Percentiles rank a stretch among this genome's conserved stretches.
phyloP scores from a whole-genome alignment of 2,329 filamentous ascomycete genomes.

The Cladophialophora chaetospira region DNA sequence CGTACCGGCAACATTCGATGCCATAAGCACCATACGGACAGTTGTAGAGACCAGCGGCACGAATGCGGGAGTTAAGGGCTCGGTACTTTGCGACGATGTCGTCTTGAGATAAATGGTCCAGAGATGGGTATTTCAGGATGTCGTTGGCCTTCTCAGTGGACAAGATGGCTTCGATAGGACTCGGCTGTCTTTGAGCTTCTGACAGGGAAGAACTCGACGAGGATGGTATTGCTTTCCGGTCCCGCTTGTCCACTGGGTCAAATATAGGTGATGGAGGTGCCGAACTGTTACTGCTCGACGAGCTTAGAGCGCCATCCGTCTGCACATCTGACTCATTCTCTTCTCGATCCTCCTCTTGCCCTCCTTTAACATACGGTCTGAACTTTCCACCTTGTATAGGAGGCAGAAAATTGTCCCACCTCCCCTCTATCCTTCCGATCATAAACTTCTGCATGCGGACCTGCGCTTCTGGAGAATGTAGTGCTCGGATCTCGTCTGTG shows the following conservation, averaged over 20 bases:
- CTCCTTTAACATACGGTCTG: constrained; percentile 39
- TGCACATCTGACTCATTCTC: constrained; percentile 38
- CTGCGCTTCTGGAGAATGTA: constrained; percentile 79
- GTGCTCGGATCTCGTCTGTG: constrained; percentile 85
- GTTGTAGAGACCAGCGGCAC: constrained; percentile 73
- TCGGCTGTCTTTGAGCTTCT: constrained; percentile 39
- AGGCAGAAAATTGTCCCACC: constrained; percentile 84
- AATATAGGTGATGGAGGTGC: constrained; percentile 67
- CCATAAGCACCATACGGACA: constrained; percentile 83
- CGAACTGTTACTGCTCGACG: constrained; percentile 27
- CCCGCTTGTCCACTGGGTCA: constrained; percentile 57
- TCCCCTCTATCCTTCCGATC: constrained; percentile 77
- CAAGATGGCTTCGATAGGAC: constrained; percentile 23
- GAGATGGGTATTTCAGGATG: constrained; percentile 68
- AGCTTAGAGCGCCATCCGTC: constrained; percentile 25
- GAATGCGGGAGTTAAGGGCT: constrained; percentile 70
- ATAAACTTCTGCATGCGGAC: constrained; percentile 77
- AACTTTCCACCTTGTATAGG: constrained; percentile 89
- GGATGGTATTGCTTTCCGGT: constrained; percentile 35
- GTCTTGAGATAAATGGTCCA: constrained; percentile 73
- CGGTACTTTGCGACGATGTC: constrained; percentile 80
- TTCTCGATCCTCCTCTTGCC: constrained; percentile 43
- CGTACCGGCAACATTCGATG: constrained; percentile 73
- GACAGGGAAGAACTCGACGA: constrained; percentile 61
- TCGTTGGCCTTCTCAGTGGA: constrained; percentile 23